Base-by-base conservation (phyloP, 2,329 filamentous ascomycete genomes). In the Sordariomycetes sp. region DNA sequence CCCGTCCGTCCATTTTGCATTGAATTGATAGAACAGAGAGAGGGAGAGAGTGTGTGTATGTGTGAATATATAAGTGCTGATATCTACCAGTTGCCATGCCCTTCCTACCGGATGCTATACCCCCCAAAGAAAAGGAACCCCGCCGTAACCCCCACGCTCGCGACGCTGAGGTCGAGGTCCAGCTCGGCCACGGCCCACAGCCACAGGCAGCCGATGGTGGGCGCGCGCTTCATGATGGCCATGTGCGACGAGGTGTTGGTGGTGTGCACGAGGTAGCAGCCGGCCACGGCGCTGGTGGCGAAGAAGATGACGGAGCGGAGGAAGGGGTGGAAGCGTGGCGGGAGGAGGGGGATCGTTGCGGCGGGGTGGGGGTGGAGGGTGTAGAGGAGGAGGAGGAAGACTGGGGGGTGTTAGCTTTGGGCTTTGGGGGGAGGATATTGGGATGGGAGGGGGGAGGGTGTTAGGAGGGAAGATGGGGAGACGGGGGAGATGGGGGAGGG, bases 171-270 rank as follows among this genome's bases (percentile, higher is more conserved):
- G 0, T 77, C 66, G 48, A 96, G 74, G 58, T 90, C 80, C 72
- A 97, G 80, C 74, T 99, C 94, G 53, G 97, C 79, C 24, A 97
- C 86, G 35, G 88, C 85, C 91, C 93, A 97, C 4, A 97, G 81
- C 92, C 93, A 97, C 20, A 97, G 71, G 48, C 89, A 93, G 0
- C 90, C 94, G 16, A 97, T 70, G 5, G 91, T 86, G n/a, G 94
- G 94, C 0, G 91, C 88, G 62, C 84, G 85, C 75, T 96, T 95
- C 90, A 97, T 92, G 22, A 96, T 85, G 7, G 88, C 88, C 64
- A 95, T 84, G 66, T 97, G 97, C 4, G 87, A 83, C 63, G 85
- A 82, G 34, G 77, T 79, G 66, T 97, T 97, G 28, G 88, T 90
- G 57, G 92, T 83, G 64, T 89, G 78, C 54, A 97, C 86, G 61